These are phyloP conservation scores for Ophiocordyceps polyrhachis-furcata DNA, from an alignment of 2,329 filamentous ascomycete genomes.

Conservation along the genomic window DNA sequence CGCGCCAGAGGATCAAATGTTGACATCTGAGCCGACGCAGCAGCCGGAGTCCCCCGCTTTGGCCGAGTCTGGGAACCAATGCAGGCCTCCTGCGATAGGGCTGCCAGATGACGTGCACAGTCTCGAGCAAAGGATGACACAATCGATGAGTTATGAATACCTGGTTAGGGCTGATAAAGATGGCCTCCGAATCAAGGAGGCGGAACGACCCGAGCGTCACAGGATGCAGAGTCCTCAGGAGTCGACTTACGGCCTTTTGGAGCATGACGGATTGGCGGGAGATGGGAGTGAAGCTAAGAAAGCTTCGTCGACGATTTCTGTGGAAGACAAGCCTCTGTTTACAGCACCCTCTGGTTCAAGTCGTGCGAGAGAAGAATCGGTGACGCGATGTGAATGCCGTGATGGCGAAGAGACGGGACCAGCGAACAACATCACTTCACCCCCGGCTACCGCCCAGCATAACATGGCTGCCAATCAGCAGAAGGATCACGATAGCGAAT, in stretches of 20 bases:
- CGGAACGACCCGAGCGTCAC: neutral
- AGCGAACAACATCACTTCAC: neutral
- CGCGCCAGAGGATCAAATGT: neutral
- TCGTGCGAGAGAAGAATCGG: neutral
- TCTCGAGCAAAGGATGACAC: neutral
- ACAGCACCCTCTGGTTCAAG: neutral
- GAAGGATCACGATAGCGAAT: neutral
- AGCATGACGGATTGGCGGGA: neutral
- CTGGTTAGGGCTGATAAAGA: neutral
- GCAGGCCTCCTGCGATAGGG: neutral
- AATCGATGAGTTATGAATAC: neutral
- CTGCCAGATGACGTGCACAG: neutral
- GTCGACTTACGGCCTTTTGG: neutral
- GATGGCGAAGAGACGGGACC: neutral
- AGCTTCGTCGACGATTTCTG: neutral
- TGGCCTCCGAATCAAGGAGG: neutral
- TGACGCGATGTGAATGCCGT: neutral
- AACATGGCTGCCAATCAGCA: neutral
- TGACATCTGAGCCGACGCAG: neutral
- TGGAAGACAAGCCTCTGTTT: neutral
- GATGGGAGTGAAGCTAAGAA: neutral
- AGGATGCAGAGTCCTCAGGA: neutral
- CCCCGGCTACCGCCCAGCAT: neutral
- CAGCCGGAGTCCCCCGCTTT: neutral
- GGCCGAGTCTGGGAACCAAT: neutral